phyloP scores from a whole-genome alignment of 1,139 yeast species.

The Diutina siamensis region DNA sequence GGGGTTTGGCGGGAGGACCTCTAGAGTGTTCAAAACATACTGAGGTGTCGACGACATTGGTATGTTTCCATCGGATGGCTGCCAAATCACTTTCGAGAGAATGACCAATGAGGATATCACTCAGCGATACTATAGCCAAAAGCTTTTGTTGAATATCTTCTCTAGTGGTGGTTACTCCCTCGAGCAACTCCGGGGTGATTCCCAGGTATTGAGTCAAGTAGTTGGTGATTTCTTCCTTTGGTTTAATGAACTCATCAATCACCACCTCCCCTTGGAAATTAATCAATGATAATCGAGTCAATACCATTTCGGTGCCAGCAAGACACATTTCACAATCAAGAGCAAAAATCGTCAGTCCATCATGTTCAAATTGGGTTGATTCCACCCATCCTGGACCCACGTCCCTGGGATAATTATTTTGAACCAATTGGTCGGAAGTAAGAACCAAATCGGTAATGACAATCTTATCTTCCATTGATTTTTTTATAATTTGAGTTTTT shows the following conservation, averaged over 20 bases:
- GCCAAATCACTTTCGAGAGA: conserved; percentile 59
- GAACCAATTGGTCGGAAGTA: conserved; percentile 30
- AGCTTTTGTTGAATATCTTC: conserved; percentile 56
- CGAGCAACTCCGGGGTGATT: conserved; percentile 58
- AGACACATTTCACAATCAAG: conserved; percentile 92
- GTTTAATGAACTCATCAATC: conserved; percentile 68
- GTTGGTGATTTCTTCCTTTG: conserved; percentile 60
- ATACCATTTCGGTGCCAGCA: conserved; percentile 46
- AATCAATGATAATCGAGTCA: conserved; percentile 69
- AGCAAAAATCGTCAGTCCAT: conserved; percentile 57
- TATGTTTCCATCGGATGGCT: conserved; percentile 49
- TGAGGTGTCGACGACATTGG: conserved; percentile 59
- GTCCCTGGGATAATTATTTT: conserved; percentile 53
- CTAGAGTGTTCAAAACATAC: conserved; percentile 57
- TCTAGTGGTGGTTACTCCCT: conserved; percentile 51
- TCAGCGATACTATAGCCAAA: conserved; percentile 28
- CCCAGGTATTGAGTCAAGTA: conserved; percentile 82
- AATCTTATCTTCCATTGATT: conserved; percentile 26
- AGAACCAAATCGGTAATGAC: conserved; percentile 45
- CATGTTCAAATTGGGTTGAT: conserved; percentile 40
- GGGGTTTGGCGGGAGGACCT: conserved; percentile 73
- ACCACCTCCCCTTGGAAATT: conserved; percentile 50
- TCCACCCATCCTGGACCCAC: conserved; percentile 35
- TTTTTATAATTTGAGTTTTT: conserved; percentile 20
- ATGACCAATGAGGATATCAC: conserved; percentile 60